A percentile compares a stretch with the other conserved stretches of the same genome.
Conservation (phyloP, 768 basidiomycete genomes). For the Kwoniella sp. region DNA sequence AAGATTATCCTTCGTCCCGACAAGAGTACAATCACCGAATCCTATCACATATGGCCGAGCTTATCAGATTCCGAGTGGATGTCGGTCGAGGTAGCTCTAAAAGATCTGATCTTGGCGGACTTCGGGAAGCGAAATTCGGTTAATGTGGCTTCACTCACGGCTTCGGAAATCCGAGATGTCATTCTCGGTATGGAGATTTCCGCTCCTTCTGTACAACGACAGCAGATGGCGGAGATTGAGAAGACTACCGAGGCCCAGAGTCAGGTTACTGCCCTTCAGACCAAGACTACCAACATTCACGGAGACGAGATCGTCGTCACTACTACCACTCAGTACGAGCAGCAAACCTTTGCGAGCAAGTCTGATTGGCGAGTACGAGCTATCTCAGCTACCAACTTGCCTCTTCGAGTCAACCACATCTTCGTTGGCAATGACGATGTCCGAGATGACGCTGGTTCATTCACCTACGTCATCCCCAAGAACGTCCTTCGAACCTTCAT, state of each 20-base stretch:
- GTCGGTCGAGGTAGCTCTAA: constrained; percentile 86
- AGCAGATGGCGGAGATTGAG: constrained; percentile 99
- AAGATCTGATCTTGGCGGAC: constrained; percentile 89
- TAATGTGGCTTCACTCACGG: constrained; percentile 95
- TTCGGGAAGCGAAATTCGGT: constrained; percentile 99
- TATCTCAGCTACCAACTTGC: constrained; percentile 93
- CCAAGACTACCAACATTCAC: constrained; percentile 95
- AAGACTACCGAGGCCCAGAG: constrained; percentile 91
- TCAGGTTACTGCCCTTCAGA: constrained; percentile 94
- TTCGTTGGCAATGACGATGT: constrained; percentile 99
- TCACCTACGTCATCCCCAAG: constrained; percentile 95
- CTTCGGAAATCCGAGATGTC: constrained; percentile 95
- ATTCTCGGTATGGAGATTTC: constrained; percentile 96
- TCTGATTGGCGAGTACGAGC: constrained; percentile 99
- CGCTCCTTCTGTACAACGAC: constrained; percentile 68
- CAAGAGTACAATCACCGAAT: constrained; percentile 93
- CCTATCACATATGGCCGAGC: constrained; percentile 73
- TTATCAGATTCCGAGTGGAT: constrained; percentile 18
- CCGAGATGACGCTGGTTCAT: constrained; percentile 92
- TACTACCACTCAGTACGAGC: constrained; percentile 97
- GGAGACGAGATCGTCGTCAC: constrained; percentile 94
- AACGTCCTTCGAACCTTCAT: constrained; percentile 94
- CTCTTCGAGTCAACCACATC: constrained; percentile 95
- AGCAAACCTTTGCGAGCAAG: constrained; percentile 98
- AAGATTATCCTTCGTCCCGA: constrained; percentile 98